Conservation (phyloP, 805 yeast genomes). For the Zygoascus biomembranicola region DNA sequence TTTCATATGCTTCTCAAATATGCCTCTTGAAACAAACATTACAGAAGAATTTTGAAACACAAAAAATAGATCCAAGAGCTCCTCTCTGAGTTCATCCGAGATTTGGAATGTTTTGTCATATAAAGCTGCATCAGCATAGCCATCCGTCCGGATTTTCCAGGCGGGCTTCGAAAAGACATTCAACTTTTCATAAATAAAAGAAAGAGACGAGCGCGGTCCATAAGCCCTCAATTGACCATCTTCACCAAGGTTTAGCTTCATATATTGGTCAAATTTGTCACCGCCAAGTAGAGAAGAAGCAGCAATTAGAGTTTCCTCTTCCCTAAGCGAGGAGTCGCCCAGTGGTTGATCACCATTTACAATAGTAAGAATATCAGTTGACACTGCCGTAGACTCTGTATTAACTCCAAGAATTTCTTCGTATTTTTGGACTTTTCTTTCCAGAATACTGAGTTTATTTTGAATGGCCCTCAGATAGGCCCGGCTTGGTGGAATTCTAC, state of each 20-base stretch:
- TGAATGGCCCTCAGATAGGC: conserved; percentile 8
- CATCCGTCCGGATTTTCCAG: not conserved
- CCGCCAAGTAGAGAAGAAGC: not conserved
- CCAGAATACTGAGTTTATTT: conserved; percentile 7
- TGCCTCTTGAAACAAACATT: conserved; percentile 6
- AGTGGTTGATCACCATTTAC: not conserved
- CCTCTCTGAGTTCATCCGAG: conserved; percentile 3
- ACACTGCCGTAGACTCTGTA: not conserved
- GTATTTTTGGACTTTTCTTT: conserved; percentile 1
- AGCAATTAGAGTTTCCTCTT: not conserved
- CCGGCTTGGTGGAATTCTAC: conserved; percentile 10
- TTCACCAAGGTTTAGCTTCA: conserved; percentile 9
- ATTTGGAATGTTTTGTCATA: conserved; percentile 6
- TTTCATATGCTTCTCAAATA: conserved; percentile 8
- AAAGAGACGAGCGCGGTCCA: conserved; percentile 11
- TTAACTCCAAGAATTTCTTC: not conserved
- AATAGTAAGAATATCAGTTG: not conserved
- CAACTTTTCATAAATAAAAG: conserved; percentile 3
- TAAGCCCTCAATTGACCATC: conserved; percentile 10
- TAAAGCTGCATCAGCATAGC: conserved; percentile 2
- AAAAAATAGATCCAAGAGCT: conserved; percentile 11
- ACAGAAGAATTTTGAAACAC: conserved; percentile 12
- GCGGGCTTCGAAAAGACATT: conserved; percentile 2
- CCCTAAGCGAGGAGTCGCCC: not conserved
- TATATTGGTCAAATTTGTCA: conserved; percentile 7